Evolutionary conservation across 2,329 filamentous ascomycete genomes (phyloP).

Genomic region (Penicillium sp.): DNA sequence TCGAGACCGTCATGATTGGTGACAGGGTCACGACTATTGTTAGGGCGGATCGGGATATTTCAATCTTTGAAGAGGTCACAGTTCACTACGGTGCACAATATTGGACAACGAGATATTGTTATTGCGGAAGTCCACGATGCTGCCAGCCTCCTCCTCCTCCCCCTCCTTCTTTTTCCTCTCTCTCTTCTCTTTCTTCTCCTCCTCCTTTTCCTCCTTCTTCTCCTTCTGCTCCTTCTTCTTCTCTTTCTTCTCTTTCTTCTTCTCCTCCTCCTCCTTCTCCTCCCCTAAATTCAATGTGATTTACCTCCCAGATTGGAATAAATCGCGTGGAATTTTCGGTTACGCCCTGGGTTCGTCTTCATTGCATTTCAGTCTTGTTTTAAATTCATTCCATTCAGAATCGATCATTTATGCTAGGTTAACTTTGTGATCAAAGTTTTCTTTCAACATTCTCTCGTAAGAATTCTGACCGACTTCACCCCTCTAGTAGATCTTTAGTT

Average conservation of each 20-base stretch:
- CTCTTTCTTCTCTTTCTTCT: neutral
- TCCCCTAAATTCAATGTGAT: neutral
- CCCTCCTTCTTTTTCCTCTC: neutral
- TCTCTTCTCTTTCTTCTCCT: too few species aligned
- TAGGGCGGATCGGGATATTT: constrained; percentile 31
- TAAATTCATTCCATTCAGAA: neutral
- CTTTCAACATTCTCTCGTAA: neutral
- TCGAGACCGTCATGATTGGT: constrained; percentile 31
- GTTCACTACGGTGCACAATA: constrained; percentile 38
- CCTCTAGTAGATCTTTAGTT: too few species aligned
- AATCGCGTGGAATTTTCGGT: neutral
- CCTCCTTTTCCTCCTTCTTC: neutral
- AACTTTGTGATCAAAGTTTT: neutral
- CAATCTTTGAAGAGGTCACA: constrained; percentile 40
- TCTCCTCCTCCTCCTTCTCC: neutral
- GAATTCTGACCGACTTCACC: too few species aligned
- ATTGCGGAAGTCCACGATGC: neutral
- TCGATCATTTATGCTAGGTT: neutral
- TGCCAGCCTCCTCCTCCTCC: neutral
- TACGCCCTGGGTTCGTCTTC: neutral
- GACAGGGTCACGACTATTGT: constrained; percentile 26
- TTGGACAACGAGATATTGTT: constrained; percentile 22
- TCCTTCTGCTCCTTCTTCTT: neutral
- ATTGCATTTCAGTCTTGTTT: neutral
- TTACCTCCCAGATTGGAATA: neutral